Conservation (phyloP, 768 basidiomycete genomes). For the Plicaturopsis crispa region DNA sequence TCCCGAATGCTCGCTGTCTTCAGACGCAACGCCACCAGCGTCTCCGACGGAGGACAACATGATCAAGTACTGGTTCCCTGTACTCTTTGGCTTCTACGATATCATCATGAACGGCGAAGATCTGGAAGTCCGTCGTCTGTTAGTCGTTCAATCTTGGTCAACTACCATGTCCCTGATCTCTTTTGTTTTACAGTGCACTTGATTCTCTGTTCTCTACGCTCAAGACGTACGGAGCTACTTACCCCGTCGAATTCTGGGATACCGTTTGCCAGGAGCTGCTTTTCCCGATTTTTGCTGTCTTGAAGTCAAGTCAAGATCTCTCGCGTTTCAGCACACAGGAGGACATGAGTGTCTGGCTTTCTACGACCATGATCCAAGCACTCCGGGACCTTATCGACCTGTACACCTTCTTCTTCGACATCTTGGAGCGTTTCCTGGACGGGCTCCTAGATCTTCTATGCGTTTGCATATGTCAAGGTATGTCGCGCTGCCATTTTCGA, state of each 20-base stretch:
- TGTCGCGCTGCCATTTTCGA: constrained; percentile 12
- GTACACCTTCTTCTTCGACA: constrained; percentile 93
- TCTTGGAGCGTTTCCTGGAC: constrained; percentile 83
- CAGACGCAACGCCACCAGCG: constrained; percentile 23
- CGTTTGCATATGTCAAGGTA: constrained; percentile 98
- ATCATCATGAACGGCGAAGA: constrained; percentile 99
- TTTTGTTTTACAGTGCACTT: constrained; percentile 57
- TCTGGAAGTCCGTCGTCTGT: constrained; percentile 94
- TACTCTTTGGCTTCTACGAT: constrained; percentile 96
- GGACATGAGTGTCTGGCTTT: constrained; percentile 99
- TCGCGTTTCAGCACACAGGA: constrained; percentile 94
- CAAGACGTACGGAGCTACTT: constrained; percentile 81
- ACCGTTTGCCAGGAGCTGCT: constrained; percentile 93
- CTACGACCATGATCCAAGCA: constrained; percentile 98
- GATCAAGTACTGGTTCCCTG: constrained; percentile 97
- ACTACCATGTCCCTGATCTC: constrained; percentile 7
- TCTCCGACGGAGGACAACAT: constrained; percentile 68
- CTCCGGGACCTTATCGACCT: constrained; percentile 91
- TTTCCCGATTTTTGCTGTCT: constrained; percentile 96
- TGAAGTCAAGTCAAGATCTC: constrained; percentile 88
- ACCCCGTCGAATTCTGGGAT: constrained; percentile 94
- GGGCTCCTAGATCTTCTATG: constrained; percentile 90
- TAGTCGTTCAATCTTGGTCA: constrained; percentile 24
- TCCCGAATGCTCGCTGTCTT: constrained; percentile 52
- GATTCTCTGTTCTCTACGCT: constrained; percentile 93